phyloP scores from a whole-genome alignment of 768 basidiomycete genomes.

The Tylopilus rubrobrunneus region DNA sequence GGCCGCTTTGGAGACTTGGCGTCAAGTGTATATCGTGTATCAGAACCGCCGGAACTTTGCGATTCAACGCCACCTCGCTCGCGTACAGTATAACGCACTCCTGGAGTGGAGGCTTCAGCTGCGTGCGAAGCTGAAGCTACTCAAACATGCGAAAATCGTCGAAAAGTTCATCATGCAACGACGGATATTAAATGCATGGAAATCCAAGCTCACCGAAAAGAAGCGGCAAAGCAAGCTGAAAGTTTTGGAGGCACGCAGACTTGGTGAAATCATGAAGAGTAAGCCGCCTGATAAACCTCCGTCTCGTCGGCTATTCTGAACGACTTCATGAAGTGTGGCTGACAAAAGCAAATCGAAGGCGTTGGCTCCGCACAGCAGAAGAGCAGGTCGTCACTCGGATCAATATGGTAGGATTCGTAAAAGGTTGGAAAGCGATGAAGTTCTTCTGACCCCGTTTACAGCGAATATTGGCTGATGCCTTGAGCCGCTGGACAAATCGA shows the following conservation, averaged over 20 bases:
- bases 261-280: constrained; percentile 27
- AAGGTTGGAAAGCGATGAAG: neutral
- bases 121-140: constrained; percentile 44
- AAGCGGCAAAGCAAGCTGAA: constrained; percentile 42
- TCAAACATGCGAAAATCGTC: constrained; percentile 53
- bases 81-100: constrained; percentile 42
- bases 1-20: constrained; percentile 45
- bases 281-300: constrained; percentile 26
- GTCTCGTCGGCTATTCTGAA: constrained; percentile 4
- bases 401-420: constrained; percentile 35
- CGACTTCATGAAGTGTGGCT: constrained; percentile 43
- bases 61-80: constrained; percentile 34
- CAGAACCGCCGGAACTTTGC: constrained; percentile 48
- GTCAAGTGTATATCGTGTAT: constrained; percentile 37
- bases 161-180: constrained; percentile 49
- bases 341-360: constrained; percentile 33
- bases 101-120: constrained; percentile 55
- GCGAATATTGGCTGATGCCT: constrained; percentile 47
- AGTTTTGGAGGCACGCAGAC: constrained; percentile 38
- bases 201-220: constrained; percentile 40
- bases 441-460: constrained; percentile 25
- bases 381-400: constrained; percentile 37
- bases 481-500: constrained; percentile 65
- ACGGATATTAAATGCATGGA: constrained; percentile 48
- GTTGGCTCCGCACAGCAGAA: constrained; percentile 43